Percentiles rank a stretch among this genome's conserved stretches.
These are phyloP conservation scores for Fennellomyces sp. DNA, from an alignment of 371 early-diverging fungal genomes.

Conservation along the genomic window DNA sequence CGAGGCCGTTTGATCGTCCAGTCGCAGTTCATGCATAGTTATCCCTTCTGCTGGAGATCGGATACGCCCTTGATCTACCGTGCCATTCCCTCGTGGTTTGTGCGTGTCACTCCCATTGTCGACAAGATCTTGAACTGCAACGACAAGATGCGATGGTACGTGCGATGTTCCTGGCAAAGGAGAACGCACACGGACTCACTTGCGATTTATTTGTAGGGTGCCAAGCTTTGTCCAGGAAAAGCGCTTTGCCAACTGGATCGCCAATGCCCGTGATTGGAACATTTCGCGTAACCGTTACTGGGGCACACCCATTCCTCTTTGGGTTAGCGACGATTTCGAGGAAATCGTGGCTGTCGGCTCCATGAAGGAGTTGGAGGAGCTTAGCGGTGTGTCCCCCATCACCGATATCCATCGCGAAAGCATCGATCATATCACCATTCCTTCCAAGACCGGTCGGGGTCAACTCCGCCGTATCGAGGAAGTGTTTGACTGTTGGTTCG, in stretches of 20 bases:
- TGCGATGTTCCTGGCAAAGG: background rate
- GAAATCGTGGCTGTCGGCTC: slow-evolving; percentile 98
- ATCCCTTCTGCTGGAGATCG: slow-evolving; percentile 98
- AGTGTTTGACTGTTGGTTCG: slow-evolving; percentile 99
- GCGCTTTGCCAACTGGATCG: slow-evolving; percentile 99
- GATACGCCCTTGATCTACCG: slow-evolving; percentile 99
- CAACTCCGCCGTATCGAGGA: slow-evolving; percentile 94
- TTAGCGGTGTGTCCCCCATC: slow-evolving; percentile 85
- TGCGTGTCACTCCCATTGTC: slow-evolving; percentile 88
- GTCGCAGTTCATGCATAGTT: slow-evolving; percentile 87
- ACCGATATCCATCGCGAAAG: slow-evolving; percentile 99
- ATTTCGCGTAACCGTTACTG: slow-evolving; percentile 99
- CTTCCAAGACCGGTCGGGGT: slow-evolving; percentile 92
- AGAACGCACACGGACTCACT: background rate
- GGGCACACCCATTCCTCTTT: slow-evolving; percentile 99
- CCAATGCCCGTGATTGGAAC: slow-evolving; percentile 99
- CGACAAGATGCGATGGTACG: slow-evolving; percentile 87
- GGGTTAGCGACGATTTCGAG: slow-evolving; percentile 94
- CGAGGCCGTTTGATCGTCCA: slow-evolving; percentile 88
- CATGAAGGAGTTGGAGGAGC: slow-evolving; percentile 91
- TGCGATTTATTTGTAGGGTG: slow-evolving; percentile 49
- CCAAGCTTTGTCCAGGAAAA: slow-evolving; percentile 98
- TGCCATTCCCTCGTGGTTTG: slow-evolving; percentile 99
- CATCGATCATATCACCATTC: slow-evolving; percentile 98
- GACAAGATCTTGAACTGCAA: slow-evolving; percentile 93